Base-by-base conservation (phyloP, 164 flowering plant genomes). In the Sextonia rubra region DNA sequence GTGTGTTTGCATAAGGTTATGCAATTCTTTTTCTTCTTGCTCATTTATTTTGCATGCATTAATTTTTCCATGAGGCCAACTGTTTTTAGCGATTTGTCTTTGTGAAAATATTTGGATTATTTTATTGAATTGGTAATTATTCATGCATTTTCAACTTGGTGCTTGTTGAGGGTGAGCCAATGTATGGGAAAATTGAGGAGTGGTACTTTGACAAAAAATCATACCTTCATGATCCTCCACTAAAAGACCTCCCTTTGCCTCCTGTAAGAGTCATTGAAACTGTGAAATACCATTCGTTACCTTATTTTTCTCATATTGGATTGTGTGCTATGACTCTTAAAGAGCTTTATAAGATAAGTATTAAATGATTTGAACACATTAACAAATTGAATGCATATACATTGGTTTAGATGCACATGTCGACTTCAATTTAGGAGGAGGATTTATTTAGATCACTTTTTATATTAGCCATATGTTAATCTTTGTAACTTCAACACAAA, bases 261-360 rank as follows among this genome's bases (percentile, higher is more conserved):
- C 99, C 99, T 77, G 90, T 91, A 3, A 92, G 94, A 27, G 99
- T 93, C 76, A 98, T 97, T 70, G 97, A 96, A 86, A 96, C 95
- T 86, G 98, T 95, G 97, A 98, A 93, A 91, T 75, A 93, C 71
- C n/a, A 48, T 62, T 48, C n/a, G 3, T 26, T 48, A 23, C 60
- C 14, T 58, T 44, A 49, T 47, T 61, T n/a, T 60, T 60, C 0
- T 7, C 11, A 6, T 60, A n/a, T 18, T 15, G 15, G 62, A 60
- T 60, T 18, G 23, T 7, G 20, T 60, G 23, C 4, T 60, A 4
- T 47, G 23, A 60, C 20, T 60, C 62, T 60, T 5, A n/a, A n/a
- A 8, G 23, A 3, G 22, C n/a, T 47, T 6, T 47, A 12, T 47
- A 47, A 7, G 12, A 47, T 47, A 7, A 47, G 49, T 47, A 7